A percentile compares a stretch with the other conserved stretches of the same genome.
phyloP scores from a whole-genome alignment of 495 filamentous ascomycete species.

The Penicillium ucsense region DNA sequence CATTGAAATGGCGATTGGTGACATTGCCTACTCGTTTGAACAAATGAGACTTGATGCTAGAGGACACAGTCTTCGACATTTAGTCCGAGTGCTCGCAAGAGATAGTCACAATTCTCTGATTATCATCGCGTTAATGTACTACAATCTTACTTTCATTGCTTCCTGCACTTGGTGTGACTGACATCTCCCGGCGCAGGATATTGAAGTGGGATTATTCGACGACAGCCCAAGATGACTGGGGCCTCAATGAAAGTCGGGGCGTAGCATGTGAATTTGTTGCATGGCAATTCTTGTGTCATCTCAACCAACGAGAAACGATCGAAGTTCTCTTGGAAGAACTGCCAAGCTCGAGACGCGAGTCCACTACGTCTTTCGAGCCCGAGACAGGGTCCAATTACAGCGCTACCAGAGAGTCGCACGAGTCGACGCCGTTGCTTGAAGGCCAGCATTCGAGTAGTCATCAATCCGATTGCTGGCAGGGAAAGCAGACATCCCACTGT shows the following conservation, averaged over 20 bases:
- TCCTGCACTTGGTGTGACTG: background rate
- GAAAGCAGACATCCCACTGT: constrained; percentile 6
- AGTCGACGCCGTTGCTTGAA: constrained; percentile 24
- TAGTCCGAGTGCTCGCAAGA: constrained; percentile 56
- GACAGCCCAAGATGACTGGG: constrained; percentile 53
- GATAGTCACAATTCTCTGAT: constrained; percentile 63
- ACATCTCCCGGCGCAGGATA: constrained; percentile 40
- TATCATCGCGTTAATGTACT: constrained; percentile 73
- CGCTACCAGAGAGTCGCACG: constrained; percentile 9
- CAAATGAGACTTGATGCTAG: constrained; percentile 60
- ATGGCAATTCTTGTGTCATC: constrained; percentile 73
- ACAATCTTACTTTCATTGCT: constrained; percentile 6
- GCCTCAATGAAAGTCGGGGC: constrained; percentile 65
- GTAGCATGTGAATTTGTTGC: constrained; percentile 87
- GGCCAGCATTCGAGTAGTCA: constrained; percentile 16
- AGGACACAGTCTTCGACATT: constrained; percentile 50
- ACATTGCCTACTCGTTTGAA: constrained; percentile 65
- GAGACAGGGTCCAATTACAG: constrained; percentile 16
- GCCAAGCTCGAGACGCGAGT: constrained; percentile 23
- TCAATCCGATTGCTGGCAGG: constrained; percentile 4
- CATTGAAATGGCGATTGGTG: constrained; percentile 49
- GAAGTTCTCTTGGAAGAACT: constrained; percentile 80
- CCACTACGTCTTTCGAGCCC: constrained; percentile 10
- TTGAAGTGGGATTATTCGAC: constrained; percentile 69
- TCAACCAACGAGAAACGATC: constrained; percentile 72